Evolutionary conservation across 805 yeast genomes (phyloP), one percentile per base, ranked within the genome.

Genomic region (Cyberlindnera misumaiensis): DNA sequence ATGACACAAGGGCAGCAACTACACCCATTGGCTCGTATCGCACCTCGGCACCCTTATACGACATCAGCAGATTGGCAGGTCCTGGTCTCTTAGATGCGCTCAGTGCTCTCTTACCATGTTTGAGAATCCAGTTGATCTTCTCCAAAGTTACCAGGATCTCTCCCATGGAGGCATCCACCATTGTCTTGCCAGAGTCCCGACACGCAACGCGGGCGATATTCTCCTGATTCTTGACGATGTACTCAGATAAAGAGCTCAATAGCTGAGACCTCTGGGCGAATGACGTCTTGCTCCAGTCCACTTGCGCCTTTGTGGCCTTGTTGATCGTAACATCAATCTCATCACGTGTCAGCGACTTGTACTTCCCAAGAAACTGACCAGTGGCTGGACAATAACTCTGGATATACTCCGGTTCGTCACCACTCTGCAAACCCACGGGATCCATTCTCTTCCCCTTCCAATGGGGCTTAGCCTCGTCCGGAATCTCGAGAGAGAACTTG

Each of bases 371-470:
- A 45, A 66, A 79, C 61, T 87, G 96, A 26, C 96, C 94, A 0
- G 97, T 93, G 0, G 97, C 96, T 4, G 98, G 98, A 63, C 98
- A 90, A 58, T 85, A 83, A 44, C 89, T 77, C 54, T 86, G 89
- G 44, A 90, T 84, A 46, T 62, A 67, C 15, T 65, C 68, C 3
- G 90, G 84, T 38, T 83, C 88, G 17, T 72, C 73, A 2, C 72
- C 70, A 40, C 75, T 74, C 34, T 65, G 64, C 4, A 85, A 67
- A 11, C 77, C 65, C 11, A 82, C 72, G 0, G 87, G 80, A 37
- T 75, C 73, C 26, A 86, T 66, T 37, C 96, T 67, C 51, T 77
- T 82, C 6, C 95, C 95, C 59, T 88, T 88, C 96, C 96, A 89
- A 56, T 86, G 90, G 4, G 88, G 86, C 55, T 78, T 72, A 24